Conservation (phyloP, 2,329 filamentous ascomycete species). For the Biscogniauxia mediterranea region DNA sequence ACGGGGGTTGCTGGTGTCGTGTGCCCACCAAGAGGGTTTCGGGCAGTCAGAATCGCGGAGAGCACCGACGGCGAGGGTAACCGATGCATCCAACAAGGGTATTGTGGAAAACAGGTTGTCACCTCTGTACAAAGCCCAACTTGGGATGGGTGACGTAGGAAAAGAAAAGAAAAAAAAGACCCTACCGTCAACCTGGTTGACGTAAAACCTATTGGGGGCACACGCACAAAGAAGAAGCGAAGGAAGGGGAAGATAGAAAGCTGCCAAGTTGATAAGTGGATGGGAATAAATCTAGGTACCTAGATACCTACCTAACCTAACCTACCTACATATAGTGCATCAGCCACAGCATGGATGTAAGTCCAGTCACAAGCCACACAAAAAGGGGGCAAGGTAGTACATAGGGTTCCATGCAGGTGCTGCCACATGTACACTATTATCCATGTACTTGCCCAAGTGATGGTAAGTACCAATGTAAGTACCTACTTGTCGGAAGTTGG, state of each 20-base stretch:
- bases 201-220: background rate
- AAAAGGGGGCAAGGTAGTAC: background rate
- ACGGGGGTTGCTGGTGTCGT: constrained; percentile 7
- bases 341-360: no score
- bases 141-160: background rate
- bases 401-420: background rate
- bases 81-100: constrained; percentile 1
- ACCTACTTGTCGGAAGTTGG: background rate
- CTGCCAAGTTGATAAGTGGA: background rate
- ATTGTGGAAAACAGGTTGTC: background rate
- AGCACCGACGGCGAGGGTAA: background rate
- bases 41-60: constrained; percentile 11
- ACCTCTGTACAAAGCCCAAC: background rate
- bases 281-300: background rate
- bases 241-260: background rate
- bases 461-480: no score
- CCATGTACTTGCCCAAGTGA: background rate
- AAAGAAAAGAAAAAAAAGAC: background rate
- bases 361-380: background rate
- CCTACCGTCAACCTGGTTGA: no score
- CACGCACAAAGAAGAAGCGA: background rate
- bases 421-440: background rate
- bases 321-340: no score
- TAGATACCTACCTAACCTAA: no score
- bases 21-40: constrained; percentile 18